Base-by-base conservation (phyloP, 345 rosid species). In the Rhizophora apiculata region DNA sequence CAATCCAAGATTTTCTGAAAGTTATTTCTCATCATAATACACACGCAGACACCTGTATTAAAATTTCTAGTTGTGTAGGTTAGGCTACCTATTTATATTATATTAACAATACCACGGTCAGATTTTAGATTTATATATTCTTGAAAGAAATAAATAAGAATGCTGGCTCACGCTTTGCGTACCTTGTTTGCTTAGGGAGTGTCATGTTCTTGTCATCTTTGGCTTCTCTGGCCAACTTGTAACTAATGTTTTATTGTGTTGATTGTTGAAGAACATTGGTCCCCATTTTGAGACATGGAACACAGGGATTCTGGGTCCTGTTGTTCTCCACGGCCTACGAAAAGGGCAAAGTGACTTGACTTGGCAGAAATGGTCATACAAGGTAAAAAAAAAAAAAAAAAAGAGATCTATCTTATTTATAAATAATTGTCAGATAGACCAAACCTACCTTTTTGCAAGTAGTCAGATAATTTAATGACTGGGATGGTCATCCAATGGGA, bases 231-330 rank as follows among this genome's bases (percentile, higher is more conserved):
- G 21, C 30, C 20, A 16, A 9, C 31, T 32, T 13, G 21, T 53
- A 6, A 16, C 26, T 16, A 20, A 8, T 46, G 39, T 34, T 57
- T 3, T n/a, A 4, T 46, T 20, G n/a, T 16, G 10, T 20, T 56
- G 15, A 7, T 39, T 57, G 31, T 7, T 60, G 71, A 56, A 76
- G 80, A 71, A 76, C 24, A 63, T 58, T 34, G 75, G 75, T 66
- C 64, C 64, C 30, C 72, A 30, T 37, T 76, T 62, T 55, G 80
- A 76, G 72, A 71, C 69, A 49, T 65, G 67, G 65, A 71, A 36
- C 55, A 60, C 76, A 10, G 80, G 80, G 32, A 62, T 76, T 18
- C 65, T 39, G 32, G 80, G 80, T 2, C 80, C 80, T n/a, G 72
- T 76, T 16, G 60, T 63, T 31, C 60, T 76, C 52, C 68, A 58